Evolutionary conservation across 768 basidiomycete species (phyloP), one percentile per base, ranked within the genome.

Genomic region (Myochromella boudieri): DNA sequence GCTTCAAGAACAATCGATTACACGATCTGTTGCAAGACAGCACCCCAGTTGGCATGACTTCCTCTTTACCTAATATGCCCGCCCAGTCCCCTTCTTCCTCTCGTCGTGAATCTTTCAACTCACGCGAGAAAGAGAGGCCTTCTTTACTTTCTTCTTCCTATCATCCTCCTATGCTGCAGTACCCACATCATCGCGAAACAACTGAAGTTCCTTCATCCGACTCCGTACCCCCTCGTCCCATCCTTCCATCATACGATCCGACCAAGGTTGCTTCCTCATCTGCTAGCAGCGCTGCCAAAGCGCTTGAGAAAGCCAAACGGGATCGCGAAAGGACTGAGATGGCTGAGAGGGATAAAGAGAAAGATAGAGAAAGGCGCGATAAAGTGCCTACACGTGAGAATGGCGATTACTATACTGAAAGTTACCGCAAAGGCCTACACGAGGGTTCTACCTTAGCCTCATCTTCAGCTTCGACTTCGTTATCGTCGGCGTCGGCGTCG

Each of bases 261-360:
- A 38, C 60, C 37, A 62, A 62, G 28, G 39, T 75, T n/a, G 21
- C 40, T 15, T 11, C 40, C 21, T 77, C 77, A 18, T 70, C 71
- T 42, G 81, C 81, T 8, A 81, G 79, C 46, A 71, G 70, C 29
- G 77, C 71, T 39, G 81, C 80, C 4, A 71, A 74, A 66, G 77
- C 73, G 12, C 57, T 79, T 20, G 80, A 81, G 57, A 76, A 53
- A 53, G 69, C 61, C 40, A 48, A 51, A 39, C 51, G 49, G 42
- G 65, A 65, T 42, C 63, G 59, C 27, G 62, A 49, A 57, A 65
- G 48, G 52, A 60, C 49, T 52, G 65, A 62, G 31, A 60, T 49
- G 29, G 63, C 58, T 52, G 53, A 46, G 38, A 54, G 47, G 49
- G 25, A 33, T 44, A 57, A 26, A 32, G 38, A 26, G 22, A 44